Evolutionary conservation across 345 rosid genomes (phyloP), one percentile per base, ranked within the genome.

Genomic region (Acer yangbiense): DNA sequence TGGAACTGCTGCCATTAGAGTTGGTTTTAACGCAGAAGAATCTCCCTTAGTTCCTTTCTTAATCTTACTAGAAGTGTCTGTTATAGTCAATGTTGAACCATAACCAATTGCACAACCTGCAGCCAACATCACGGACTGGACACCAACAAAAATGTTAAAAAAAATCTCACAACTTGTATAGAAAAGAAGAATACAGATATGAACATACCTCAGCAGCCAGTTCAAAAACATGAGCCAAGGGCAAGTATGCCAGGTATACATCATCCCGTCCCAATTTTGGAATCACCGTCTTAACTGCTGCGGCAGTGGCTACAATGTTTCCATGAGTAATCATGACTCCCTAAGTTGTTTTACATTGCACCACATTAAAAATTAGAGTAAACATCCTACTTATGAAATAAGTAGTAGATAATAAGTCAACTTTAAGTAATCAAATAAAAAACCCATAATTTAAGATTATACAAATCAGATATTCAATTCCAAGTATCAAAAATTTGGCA

Each of bases 241-340:
- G 98, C 89, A 95, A 89, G 83, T 91, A 95, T 1, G 95, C 98
- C 81, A 95, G 69, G 65, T 86, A 95, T 27, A 80, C 85, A 74
- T 95, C 98, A 65, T 83, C 78, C 21, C 32, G 82, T 32, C 88
- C 82, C 32, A 90, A 70, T 55, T 87, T 82, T 50, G 97, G 98
- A 69, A 95, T 79, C 80, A 88, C 88, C 11, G 86, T 86, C 87
- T 86, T 87, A 80, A 91, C 98, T 60, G 89, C 98, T 60, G 98
- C 94, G 76, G 89, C 88, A 74, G 93, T 88, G 79, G 97, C 95
- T 63, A 95, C 88, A 35, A 95, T 82, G 79, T 91, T 95, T 44
- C 94, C 91, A 23, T 95, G 98, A 76, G 94, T 85, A 16, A 95
- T 95, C 97, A 95, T 95, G 73, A 93, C 98, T 64, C 98, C 98